These are phyloP conservation scores for Penicillium thymicola DNA, from an alignment of 2,329 filamentous ascomycete genomes.

Conservation along the genomic window DNA sequence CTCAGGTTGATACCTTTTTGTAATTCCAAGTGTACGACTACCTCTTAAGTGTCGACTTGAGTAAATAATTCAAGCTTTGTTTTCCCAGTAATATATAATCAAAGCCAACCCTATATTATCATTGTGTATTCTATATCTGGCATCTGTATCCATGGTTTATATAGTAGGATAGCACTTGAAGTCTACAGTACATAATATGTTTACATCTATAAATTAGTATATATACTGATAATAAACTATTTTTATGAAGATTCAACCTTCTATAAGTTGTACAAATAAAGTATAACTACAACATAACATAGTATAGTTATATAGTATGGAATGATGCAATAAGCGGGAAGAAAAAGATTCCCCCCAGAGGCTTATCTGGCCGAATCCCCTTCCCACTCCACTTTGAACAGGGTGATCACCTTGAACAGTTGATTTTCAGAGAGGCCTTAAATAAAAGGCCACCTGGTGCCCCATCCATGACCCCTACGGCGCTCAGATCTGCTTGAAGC, in stretches of 20 bases:
- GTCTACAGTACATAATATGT: neutral
- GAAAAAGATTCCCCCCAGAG: conserved; percentile 16
- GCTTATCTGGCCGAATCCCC: conserved; percentile 34
- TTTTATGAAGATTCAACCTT: neutral
- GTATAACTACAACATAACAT: neutral
- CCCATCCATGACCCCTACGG: conserved; percentile 24
- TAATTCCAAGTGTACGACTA: too few species aligned
- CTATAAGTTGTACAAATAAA: neutral
- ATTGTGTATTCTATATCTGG: neutral
- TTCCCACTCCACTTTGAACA: conserved; percentile 5
- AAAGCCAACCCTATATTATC: too few species aligned
- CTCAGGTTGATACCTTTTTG: too few species aligned
- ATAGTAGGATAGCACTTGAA: neutral
- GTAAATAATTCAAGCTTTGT: too few species aligned
- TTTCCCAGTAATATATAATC: too few species aligned
- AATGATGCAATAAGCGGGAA: conserved; percentile 16
- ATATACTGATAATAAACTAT: too few species aligned
- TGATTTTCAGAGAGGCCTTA: neutral
- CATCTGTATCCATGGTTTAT: neutral
- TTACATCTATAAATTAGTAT: too few species aligned
- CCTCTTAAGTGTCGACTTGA: too few species aligned
- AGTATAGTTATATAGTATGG: neutral
- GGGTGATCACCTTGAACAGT: neutral
- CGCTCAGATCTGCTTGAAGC: conserved; percentile 33
- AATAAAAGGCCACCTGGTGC: conserved; percentile 6